A percentile compares a stretch with the other conserved stretches of the same genome.
Conservation (phyloP, 441 rosid species). For the Pelargonium fulgidum region DNA sequence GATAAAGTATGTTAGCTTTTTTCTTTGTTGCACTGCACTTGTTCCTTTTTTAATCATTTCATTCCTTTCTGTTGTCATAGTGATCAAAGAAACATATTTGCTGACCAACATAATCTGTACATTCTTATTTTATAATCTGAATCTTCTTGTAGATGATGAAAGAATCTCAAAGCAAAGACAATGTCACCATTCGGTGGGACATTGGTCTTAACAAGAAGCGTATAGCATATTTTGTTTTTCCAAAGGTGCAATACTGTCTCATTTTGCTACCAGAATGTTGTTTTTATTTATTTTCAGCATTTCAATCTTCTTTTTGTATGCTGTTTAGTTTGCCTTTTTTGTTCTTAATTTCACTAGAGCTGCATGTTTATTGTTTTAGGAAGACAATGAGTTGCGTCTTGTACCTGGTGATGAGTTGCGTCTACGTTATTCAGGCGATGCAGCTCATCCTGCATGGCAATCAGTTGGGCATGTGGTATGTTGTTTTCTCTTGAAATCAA, state of each 20-base stretch:
- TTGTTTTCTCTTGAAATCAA: conserved; percentile 18
- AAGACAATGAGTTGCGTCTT: conserved; percentile 92
- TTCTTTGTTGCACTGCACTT: conserved; percentile 1
- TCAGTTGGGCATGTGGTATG: conserved; percentile 99
- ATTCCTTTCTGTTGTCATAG: neutral
- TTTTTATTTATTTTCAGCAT: neutral
- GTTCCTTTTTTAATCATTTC: conserved; percentile 5
- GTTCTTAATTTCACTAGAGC: conserved; percentile 9
- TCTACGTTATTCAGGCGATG: conserved; percentile 92
- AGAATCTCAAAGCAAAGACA: conserved; percentile 99
- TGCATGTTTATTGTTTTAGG: conserved; percentile 42
- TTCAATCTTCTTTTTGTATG: neutral
- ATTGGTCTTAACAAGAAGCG: conserved; percentile 97
- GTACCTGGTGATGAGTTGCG: conserved; percentile 98
- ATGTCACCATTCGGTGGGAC: conserved; percentile 92
- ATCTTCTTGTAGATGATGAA: conserved; percentile 78
- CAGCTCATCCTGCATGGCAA: conserved; percentile 95
- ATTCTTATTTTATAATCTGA: conserved; percentile 12
- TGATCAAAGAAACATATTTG: conserved; percentile 4
- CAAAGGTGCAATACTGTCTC: conserved; percentile 54
- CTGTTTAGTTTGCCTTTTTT: conserved; percentile 3
- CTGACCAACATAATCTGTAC: neutral
- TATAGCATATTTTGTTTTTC: conserved; percentile 88
- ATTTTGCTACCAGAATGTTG: neutral
- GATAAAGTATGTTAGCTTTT: conserved; percentile 57